Base-by-base conservation (phyloP, 176 grass and related monocot species). In the Neostapfia colusana region DNA sequence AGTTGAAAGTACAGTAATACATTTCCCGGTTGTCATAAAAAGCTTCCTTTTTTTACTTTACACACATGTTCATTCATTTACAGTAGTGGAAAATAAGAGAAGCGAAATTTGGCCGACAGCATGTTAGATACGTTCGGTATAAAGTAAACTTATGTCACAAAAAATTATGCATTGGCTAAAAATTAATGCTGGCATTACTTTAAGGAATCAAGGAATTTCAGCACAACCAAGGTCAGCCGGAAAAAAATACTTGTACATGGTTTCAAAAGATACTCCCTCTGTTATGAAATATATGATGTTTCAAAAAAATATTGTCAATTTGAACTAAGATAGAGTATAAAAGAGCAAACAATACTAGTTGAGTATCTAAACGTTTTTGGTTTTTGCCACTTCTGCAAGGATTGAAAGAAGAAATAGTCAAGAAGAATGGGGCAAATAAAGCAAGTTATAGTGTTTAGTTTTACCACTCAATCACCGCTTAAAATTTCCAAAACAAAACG, bases 1-100 rank as follows among this genome's bases (percentile, higher is more conserved):
- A 80, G 45, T 88, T 20, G 28, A 83, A 74, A 83, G 75, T 44
- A 83, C 68, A 83, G 75, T 44, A 36, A 84, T 78, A 36, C 35
- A 84, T 64, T 72, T 78, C 27, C 70, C 34, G 45, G 66, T 64
- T 40, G 76, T 72, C 82, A 61, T 84, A 27, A 78, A 77, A 63
- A 62, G 67, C 57, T 71, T 78, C 45, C 26, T 54, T 31, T 67
- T 54, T 31, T 67, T 72, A 40, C 82, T 72, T 85, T 79, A 49
- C 63, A 67, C 20, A 28, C 46, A 69, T 23, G 59, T 40, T 71
- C 48, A 35, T 76, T 78, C 65, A 53, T 83, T 35, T 70, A 77
- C 82, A 82, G 56, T 18, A 34, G 11, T 53, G 14, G 69, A 20
- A 63, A 43, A 54, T 13, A 54, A 26, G 7, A n/a, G 7, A 16